Conservation (phyloP, 371 early-diverging fungal genomes). For the Actinomortierella ambigua region DNA sequence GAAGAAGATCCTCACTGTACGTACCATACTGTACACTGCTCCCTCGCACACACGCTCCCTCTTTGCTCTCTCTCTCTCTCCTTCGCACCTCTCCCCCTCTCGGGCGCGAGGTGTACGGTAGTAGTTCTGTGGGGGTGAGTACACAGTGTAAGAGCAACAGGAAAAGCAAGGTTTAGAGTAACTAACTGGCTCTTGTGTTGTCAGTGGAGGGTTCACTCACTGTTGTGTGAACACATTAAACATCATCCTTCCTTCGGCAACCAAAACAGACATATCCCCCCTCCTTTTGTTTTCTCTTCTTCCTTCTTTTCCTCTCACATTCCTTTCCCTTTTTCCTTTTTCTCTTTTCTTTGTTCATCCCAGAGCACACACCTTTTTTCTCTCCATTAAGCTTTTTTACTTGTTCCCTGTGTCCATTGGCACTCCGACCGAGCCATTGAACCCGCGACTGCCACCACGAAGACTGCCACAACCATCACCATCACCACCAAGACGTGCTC, state of each 20-base stretch:
- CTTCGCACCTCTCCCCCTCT: too few species aligned
- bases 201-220: too few species aligned
- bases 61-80: not conserved
- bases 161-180: too few species aligned
- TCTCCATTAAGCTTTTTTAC: not conserved
- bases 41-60: not conserved
- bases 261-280: not conserved
- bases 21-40: too few species aligned
- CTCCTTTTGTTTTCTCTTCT: not conserved
- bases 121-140: too few species aligned
- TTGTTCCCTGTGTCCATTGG: not conserved
- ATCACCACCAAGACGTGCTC: too few species aligned
- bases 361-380: too few species aligned
- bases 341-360: not conserved
- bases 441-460: not conserved
- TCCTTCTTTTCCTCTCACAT: not conserved
- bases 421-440: slow-evolving; percentile 1
- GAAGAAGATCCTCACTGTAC: not conserved
- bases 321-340: not conserved
- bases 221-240: too few species aligned
- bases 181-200: too few species aligned
- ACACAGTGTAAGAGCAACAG: too few species aligned
- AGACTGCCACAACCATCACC: not conserved
- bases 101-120: too few species aligned
- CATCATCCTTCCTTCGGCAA: not conserved